These are phyloP conservation scores for Pseudocercospora cruenta DNA, from an alignment of 2,329 filamentous ascomycete genomes.

Conservation along the genomic window DNA sequence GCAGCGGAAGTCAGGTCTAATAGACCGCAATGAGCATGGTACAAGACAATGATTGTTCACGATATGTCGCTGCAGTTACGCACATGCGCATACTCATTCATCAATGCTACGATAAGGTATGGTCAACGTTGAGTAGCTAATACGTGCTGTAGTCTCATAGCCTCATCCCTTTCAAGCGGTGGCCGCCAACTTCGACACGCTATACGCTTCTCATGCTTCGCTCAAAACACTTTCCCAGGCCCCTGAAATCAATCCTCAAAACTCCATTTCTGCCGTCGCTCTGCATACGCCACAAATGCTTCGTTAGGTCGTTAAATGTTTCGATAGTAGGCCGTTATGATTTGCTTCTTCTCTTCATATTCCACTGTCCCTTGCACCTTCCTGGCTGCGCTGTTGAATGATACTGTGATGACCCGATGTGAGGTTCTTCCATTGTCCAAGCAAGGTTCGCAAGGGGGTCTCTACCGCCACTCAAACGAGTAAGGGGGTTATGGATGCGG, in stretches of 20 bases:
- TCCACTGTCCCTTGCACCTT: not conserved
- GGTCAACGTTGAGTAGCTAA: constrained; percentile 6
- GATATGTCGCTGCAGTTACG: not conserved
- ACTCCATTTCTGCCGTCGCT: constrained; percentile 6
- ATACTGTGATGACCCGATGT: not conserved
- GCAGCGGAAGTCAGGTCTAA: no score
- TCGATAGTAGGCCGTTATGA: constrained; percentile 2
- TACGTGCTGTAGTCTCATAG: constrained; percentile 7
- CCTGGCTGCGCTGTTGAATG: not conserved
- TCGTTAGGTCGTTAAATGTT: constrained; percentile 8
- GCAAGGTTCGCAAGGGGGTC: constrained; percentile 9
- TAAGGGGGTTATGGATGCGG: constrained; percentile 7
- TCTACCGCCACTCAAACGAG: constrained; percentile 6
- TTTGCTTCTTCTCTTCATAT: not conserved
- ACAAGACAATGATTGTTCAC: not conserved
- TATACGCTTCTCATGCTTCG: constrained; percentile 1
- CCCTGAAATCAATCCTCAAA: constrained; percentile 5
- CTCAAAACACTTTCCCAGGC: not conserved
- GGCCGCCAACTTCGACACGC: constrained; percentile 1
- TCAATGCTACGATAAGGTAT: not conserved
- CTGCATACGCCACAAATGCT: constrained; percentile 11
- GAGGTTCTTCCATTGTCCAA: constrained; percentile 9
- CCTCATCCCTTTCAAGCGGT: not conserved
- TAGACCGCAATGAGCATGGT: not conserved
- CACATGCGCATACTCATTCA: constrained; percentile 1